Evolutionary conservation across 257 asterid genomes (phyloP).

Genomic region (Solanum etuberosum): DNA sequence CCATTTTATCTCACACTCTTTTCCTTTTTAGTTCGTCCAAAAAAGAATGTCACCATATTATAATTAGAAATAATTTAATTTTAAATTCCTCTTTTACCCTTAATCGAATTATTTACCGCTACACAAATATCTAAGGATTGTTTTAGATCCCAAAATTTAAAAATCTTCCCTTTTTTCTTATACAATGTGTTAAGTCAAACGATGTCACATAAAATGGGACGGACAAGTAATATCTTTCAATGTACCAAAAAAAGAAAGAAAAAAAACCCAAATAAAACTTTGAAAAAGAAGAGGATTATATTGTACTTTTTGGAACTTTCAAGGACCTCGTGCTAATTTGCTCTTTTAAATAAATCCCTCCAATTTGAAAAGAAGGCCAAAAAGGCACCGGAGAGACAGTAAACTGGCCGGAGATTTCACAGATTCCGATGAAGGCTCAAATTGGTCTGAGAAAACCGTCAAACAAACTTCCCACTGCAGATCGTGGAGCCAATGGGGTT

Average conservation of each 20-base stretch:
- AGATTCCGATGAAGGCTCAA: neutral
- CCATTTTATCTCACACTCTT: neutral
- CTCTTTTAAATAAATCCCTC: neutral
- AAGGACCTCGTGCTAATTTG: neutral
- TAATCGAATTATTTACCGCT: too few relatives aligned
- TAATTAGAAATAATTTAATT: too few relatives aligned
- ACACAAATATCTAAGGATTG: too few relatives aligned
- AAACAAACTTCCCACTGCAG: neutral
- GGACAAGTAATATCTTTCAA: neutral
- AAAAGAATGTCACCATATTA: neutral
- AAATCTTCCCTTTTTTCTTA: too few relatives aligned
- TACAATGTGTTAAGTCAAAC: too few relatives aligned
- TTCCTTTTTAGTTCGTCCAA: too few relatives aligned
- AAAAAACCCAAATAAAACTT: neutral
- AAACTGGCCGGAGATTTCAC: neutral
- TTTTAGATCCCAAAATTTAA: too few relatives aligned
- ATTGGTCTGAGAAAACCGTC: conserved; percentile 8
- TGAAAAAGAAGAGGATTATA: neutral
- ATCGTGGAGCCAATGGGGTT: neutral
- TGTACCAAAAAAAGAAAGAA: neutral
- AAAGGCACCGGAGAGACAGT: neutral
- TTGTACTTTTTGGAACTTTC: neutral
- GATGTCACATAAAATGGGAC: too few relatives aligned
- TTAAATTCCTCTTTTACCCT: too few relatives aligned
- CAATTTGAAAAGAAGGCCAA: neutral